Base-by-base conservation (phyloP, 2,329 filamentous ascomycete genomes). In the Calonectria naviculata region DNA sequence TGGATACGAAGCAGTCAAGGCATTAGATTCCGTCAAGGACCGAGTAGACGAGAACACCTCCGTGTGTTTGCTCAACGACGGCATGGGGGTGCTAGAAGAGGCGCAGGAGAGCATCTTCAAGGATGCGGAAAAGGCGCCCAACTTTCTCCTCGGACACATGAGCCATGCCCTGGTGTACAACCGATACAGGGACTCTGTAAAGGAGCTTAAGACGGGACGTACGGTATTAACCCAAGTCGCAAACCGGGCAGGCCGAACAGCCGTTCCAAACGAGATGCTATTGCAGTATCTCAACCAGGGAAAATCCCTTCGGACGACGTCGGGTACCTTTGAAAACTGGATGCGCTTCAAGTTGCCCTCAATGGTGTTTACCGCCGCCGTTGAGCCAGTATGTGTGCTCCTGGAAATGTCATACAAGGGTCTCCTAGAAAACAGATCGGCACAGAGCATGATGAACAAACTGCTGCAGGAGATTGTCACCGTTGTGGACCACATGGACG, bases 301-400 rank as follows among this genome's bases (percentile, higher is more conserved):
- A 12, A 72, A 73, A 19, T 65, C 76, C 15, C 75, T 83, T 6
- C 69, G 74, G 12, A 73, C 75, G 17, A 73, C 68, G 17, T 54
- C 77, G 4, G 76, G 72, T 19, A 56, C 71, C 15, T 82, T 79
- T 65, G 81, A 83, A 54, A 67, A 78, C 7, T 91, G 97, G 73
- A 84, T 97, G 9, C 88, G 90, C 71, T 86, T 90, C 76, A 97
- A 98, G 82, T 88, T 98, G 4, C 93, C 96, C 56, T 93, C 92
- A 56, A 86, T 98, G 42, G 91, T 94, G 2, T 90, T 95, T 75
- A 92, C 93, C 72, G 90, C 92, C 58, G 88, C 97, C 31, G 90
- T 97, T 66, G 95, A 98, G 74, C 92, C 96, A 0, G 86, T 98
- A 6, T 95, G 94, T 5, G 92, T 94, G 2, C 85, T 97, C 10